Percentiles rank a stretch among this genome's conserved stretches.
These are phyloP conservation scores for Hymenoscyphus fructigenus DNA, from an alignment of 2,329 filamentous ascomycete genomes.

Conservation along the genomic window DNA sequence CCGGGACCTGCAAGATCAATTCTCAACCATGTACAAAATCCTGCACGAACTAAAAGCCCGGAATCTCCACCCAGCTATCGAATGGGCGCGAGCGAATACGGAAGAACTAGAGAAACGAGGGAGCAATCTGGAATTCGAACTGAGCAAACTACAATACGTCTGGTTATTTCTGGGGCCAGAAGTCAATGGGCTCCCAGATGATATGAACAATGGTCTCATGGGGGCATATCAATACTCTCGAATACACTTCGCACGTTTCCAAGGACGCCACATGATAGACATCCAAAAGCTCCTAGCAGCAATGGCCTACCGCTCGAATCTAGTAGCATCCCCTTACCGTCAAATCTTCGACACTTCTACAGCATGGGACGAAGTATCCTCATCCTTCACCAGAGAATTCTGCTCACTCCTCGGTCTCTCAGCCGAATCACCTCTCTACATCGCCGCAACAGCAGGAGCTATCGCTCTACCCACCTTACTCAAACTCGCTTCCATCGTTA, in stretches of 20 bases:
- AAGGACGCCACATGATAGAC: constrained; percentile 71
- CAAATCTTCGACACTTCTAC: constrained; percentile 71
- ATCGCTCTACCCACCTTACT: constrained; percentile 87
- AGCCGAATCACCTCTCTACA: constrained; percentile 87
- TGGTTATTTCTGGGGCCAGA: constrained; percentile 73
- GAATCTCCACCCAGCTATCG: constrained; percentile 80
- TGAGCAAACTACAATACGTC: constrained; percentile 85
- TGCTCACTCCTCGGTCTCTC: constrained; percentile 88
- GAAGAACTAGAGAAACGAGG: constrained; percentile 73
- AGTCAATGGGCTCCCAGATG: constrained; percentile 55
- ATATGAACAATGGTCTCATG: constrained; percentile 53
- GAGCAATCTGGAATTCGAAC: constrained; percentile 92
- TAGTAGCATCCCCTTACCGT: constrained; percentile 75
- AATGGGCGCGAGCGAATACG: constrained; percentile 77
- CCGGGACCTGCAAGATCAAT: constrained; percentile 72
- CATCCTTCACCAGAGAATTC: constrained; percentile 92
- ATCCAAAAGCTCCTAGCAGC: constrained; percentile 80
- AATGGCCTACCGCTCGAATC: constrained; percentile 75
- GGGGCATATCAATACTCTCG: constrained; percentile 76
- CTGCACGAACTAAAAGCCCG: constrained; percentile 72
- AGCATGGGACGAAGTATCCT: constrained; percentile 79
- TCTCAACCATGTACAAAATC: constrained; percentile 88
- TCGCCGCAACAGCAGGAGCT: constrained; percentile 87
- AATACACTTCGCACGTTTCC: constrained; percentile 71
- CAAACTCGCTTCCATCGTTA: constrained; percentile 86